These are phyloP conservation scores for Lophiostoma macrostomum DNA, from an alignment of 495 filamentous ascomycete genomes.

Conservation along the genomic window DNA sequence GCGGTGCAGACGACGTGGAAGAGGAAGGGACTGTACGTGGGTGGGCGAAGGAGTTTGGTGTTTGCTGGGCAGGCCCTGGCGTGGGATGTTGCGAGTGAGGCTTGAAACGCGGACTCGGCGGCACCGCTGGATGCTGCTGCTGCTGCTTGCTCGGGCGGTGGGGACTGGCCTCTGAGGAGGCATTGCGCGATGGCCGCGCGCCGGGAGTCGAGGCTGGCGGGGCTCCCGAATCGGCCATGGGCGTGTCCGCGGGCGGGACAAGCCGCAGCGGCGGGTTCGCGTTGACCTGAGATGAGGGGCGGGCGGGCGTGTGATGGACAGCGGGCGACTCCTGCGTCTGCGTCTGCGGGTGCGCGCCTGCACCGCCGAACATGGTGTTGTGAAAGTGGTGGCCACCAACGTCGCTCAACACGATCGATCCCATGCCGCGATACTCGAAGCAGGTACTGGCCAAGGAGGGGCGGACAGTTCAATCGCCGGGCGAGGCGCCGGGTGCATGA, in stretches of 20 bases:
- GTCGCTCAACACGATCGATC: conserved; percentile 37
- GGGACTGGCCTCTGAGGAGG: conserved; percentile 3
- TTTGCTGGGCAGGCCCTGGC: conserved; percentile 12
- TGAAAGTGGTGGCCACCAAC: conserved; percentile 33
- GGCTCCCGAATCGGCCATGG: conserved; percentile 33
- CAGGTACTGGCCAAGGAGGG: conserved; percentile 1
- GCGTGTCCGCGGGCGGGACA: conserved; percentile 22
- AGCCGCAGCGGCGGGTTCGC: conserved; percentile 19
- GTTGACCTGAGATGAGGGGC: conserved; percentile 20
- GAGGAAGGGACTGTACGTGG: conserved; percentile 45
- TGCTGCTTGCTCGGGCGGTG: conserved; percentile 1
- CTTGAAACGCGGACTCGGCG: conserved; percentile 21
- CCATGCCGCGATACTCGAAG: conserved; percentile 30
- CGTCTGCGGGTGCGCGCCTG: conserved; percentile 40
- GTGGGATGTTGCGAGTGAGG: conserved; percentile 27
- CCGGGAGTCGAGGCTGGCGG: conserved; percentile 19
- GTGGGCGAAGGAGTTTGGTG: conserved; percentile 17
- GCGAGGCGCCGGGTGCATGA: not conserved
- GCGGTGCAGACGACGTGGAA: conserved; percentile 53
- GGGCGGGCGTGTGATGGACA: conserved; percentile 22
- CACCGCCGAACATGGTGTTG: conserved; percentile 53
- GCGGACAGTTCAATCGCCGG: not conserved
- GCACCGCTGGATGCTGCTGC: not conserved
- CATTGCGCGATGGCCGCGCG: conserved; percentile 6
- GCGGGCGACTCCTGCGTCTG: conserved; percentile 34